Evolutionary conservation across 441 rosid species (phyloP), one percentile per base, ranked within the genome.

Genomic region (California macrophylla): DNA sequence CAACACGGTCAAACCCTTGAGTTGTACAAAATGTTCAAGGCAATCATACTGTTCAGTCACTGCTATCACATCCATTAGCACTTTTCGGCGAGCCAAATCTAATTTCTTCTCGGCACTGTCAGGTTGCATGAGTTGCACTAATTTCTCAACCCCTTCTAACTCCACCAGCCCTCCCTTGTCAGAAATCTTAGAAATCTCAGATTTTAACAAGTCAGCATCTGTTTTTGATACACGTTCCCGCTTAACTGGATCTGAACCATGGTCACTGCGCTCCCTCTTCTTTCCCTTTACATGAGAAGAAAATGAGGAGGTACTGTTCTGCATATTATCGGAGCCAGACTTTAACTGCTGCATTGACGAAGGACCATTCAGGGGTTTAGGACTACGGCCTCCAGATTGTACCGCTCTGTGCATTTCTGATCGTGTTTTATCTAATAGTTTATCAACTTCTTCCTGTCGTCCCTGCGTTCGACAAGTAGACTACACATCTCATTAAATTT

Each of bases 181-280:
- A 0, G 93, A 85, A 70, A 94, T 72, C 74, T 92, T 90, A 6
- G 86, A 72, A 69, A 94, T 82, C 82, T 94, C 99, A 62, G 82
- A 81, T 69, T 82, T 92, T 76, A 87, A 79, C 73, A 26, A 45
- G 74, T 77, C 84, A 70, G 86, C 99, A 67, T 89, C 98, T 71
- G 78, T 66, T 77, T 85, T 88, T 40, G 74, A 63, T 3, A 77
- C 61, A 13, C 92, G 92, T 67, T 90, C 98, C 20, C 96, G 81
- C 82, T 88, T 95, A 8, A 83, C 78, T 47, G 86, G 87, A 47
- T 95, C 96, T 15, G 84, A 83, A 70, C 82, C 75, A 72, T 89
- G 98, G 78, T 94, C 99, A 2, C 58, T 80, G 38, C 97, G 90
- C 71, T 95, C 99, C 82, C 99, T 88, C 69, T 92, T 95, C 83